These are phyloP conservation scores for Gloeopeniophorella convolvens DNA, from an alignment of 768 basidiomycete species.

Conservation along the genomic window DNA sequence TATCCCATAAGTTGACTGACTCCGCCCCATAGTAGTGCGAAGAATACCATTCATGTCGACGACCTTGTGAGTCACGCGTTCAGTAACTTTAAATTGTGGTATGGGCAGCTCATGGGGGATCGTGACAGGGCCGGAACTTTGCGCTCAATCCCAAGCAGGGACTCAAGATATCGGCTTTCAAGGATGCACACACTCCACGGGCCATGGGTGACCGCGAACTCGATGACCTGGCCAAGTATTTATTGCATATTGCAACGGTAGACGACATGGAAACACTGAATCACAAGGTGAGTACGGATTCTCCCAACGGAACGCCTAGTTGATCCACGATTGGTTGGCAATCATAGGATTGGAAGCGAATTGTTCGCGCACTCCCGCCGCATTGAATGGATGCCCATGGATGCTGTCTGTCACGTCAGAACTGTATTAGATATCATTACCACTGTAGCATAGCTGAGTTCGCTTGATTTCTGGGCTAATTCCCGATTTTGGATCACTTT, in stretches of 20 bases:
- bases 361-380: slow-evolving; percentile 23
- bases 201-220: slow-evolving; percentile 65
- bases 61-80: slow-evolving; percentile 52
- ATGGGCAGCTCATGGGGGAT: slow-evolving; percentile 3
- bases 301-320: background rate
- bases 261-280: slow-evolving; percentile 58
- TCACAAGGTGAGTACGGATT: slow-evolving; percentile 49
- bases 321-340: background rate
- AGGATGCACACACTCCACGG: slow-evolving; percentile 62
- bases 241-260: slow-evolving; percentile 53
- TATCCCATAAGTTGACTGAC: background rate
- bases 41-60: slow-evolving; percentile 83
- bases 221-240: slow-evolving; percentile 53
- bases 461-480: background rate
- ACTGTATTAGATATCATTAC: background rate
- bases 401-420: background rate
- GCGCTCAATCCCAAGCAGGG: slow-evolving; percentile 82
- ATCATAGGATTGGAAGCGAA: slow-evolving; percentile 35
- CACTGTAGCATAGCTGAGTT: background rate
- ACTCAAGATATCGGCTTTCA: slow-evolving; percentile 78
- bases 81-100: background rate
- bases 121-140: slow-evolving; percentile 53
- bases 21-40: slow-evolving; percentile 39
- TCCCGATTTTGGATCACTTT: background rate
- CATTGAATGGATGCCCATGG: slow-evolving; percentile 7